Evolutionary conservation across 176 grass and related monocot species (phyloP), one percentile per base, ranked within the genome.

Genomic region (Thinopyrum elongatum): DNA sequence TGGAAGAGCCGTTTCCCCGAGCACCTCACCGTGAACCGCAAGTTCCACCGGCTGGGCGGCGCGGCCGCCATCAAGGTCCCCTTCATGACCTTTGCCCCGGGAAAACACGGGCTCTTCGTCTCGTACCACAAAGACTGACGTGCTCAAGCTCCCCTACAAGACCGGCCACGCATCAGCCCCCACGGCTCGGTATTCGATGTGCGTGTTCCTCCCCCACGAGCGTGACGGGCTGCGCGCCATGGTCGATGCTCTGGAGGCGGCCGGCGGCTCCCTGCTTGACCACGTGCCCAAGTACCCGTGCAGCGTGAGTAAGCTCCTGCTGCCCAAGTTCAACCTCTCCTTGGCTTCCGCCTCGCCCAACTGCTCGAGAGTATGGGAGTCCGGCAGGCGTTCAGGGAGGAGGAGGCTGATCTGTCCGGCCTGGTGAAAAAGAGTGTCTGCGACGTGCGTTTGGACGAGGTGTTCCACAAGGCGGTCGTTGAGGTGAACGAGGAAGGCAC

Each of bases 151-250:
- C 11, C 69, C 69, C 5, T 72, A 72, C 69, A 72, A 42, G 69
- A 35, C 17, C 3, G 3, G 65, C 39, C 36, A 9, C 36, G 36
- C 36, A 2, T 38, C 36, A 15, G 17, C 0, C 59, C 0, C n/a
- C 60, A 1, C 3, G 4, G 0, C 70, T 0, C 10, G 9, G 22
- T 74, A 27, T 7, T 71, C 83, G 4, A 82, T 90, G 88, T 76
- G 65, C 19, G 44, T 90, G 6, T 77, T 90, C 78, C 70, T 90
- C 8, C 88, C 88, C 0, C 13, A 85, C 42, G 2, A 8, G 69
- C 47, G 10, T 65, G 63, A 90, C 33, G 88, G 83, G 28, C 39
- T 90, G 8, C 13, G 19, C 27, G 28, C 23, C 49, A 66, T 90
- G 11, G 34, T 47, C 7, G 41, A 77, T 2, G 60, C 19, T 26